phyloP scores from a whole-genome alignment of 2,329 filamentous ascomycete species.

The Alternaria sp. region DNA sequence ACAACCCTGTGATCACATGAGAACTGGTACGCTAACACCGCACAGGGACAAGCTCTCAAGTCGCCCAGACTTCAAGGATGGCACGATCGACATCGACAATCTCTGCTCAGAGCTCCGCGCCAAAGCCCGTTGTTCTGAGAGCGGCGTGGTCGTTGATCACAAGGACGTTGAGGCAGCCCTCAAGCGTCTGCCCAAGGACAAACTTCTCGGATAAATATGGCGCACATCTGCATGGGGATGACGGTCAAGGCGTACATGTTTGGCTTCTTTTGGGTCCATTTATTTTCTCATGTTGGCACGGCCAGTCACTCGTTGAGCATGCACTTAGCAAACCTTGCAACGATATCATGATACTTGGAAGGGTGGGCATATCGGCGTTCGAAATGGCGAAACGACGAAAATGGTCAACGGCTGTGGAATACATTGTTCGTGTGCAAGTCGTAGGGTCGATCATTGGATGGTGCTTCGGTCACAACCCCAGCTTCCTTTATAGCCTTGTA shows the following conservation, averaged over 20 bases:
- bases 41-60: conserved; percentile 86
- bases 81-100: conserved; percentile 91
- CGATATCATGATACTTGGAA: not conserved
- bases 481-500: not conserved
- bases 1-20: not conserved
- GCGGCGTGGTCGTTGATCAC: conserved; percentile 86
- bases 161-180: conserved; percentile 77
- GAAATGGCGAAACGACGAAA: not conserved
- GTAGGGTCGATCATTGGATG: not conserved
- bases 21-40: conserved; percentile 38
- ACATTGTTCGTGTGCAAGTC: not conserved
- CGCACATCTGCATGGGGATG: conserved; percentile 5
- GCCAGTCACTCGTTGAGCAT: conserved; percentile 10
- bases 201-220: conserved; percentile 5
- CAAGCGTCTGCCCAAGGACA: conserved; percentile 51
- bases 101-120: conserved; percentile 91
- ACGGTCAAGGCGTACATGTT: not conserved
- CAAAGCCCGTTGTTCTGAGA: conserved; percentile 94
- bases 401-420: not conserved
- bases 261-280: not conserved
- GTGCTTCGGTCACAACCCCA: not conserved
- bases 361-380: not conserved
- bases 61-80: conserved; percentile 85
- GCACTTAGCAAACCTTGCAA: not conserved
- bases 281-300: not conserved